phyloP scores from a whole-genome alignment of 2,329 filamentous ascomycete genomes.

The Talaromyces sp. region DNA sequence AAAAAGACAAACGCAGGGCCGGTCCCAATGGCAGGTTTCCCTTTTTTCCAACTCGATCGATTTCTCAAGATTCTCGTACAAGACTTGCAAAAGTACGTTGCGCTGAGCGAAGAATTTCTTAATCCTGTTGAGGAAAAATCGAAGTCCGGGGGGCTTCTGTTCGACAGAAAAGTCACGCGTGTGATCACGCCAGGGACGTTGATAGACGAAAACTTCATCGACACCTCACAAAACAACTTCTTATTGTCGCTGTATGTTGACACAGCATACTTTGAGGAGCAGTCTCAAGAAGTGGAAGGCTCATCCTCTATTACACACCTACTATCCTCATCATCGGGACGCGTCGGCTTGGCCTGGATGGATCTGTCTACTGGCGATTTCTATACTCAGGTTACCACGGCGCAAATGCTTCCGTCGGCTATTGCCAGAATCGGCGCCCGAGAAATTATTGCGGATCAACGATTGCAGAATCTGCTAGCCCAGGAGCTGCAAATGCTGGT shows the following conservation, averaged over 20 bases:
- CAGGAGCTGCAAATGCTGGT: constrained; percentile 67
- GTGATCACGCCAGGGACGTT: constrained; percentile 92
- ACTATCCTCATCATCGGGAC: constrained; percentile 37
- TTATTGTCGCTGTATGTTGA: constrained; percentile 74
- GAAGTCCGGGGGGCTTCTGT: constrained; percentile 75
- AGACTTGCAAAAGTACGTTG: constrained; percentile 85
- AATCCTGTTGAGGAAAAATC: constrained; percentile 68
- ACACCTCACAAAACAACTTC: constrained; percentile 91
- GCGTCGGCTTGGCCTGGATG: constrained; percentile 83
- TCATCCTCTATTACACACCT: constrained; percentile 29
- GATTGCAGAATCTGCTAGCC: constrained; percentile 57
- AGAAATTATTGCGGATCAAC: constrained; percentile 76
- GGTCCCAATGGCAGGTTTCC: constrained; percentile 93
- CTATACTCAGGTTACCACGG: constrained; percentile 73
- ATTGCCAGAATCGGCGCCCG: constrained; percentile 79
- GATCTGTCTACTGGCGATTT: constrained; percentile 95
- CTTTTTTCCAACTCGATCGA: constrained; percentile 85
- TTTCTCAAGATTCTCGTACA: constrained; percentile 92
- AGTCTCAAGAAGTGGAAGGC: constrained; percentile 25
- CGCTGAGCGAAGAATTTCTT: constrained; percentile 88
- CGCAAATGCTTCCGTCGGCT: constrained; percentile 72
- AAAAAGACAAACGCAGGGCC: constrained; percentile 76
- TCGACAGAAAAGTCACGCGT: constrained; percentile 79
- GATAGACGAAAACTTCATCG: constrained; percentile 97
- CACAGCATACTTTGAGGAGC: constrained; percentile 24